Evolutionary conservation across 768 basidiomycete genomes (phyloP), one percentile per base, ranked within the genome.

Genomic region (Tricholoma terreum): DNA sequence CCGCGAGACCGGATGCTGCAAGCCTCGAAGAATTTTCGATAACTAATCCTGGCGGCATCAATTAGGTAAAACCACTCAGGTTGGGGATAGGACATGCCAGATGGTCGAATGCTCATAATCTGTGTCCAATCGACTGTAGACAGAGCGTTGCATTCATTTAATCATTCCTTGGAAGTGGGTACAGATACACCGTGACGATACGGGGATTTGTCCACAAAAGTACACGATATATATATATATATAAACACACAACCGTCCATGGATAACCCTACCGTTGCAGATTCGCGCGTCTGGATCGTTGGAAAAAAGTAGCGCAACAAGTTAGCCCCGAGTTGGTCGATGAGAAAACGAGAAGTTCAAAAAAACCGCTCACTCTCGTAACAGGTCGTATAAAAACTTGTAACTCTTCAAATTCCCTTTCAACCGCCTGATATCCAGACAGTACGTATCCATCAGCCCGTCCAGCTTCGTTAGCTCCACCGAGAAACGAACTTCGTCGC

Each of bases 401-500:
- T 92, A 97, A 67, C 88, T 89, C 70, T 86, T 80, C 63, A 94
- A 72, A 67, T 88, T 89, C 10, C 95, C 95, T 72, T 90, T 92
- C 69, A 96, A 69, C 54, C 95, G 78, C 60, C 94, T 81, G 65
- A 97, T 88, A 70, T 97, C 94, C 51, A 98, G 77, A 70, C 87
- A 87, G 67, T 90, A 94, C 31, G 92, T 90, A 58, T 86, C 88
- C 57, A 86, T 85, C 56, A 98, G 78, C 55, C 90, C 85, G 63
- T 87, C 86, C 57, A 98, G 77, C 61, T 86, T 79, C 19, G 95
- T 97, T 40, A 98, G 75, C 76, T 98, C 96, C 57, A 97, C 86
- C 4, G 87, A 90, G 75, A 98, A 96, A 56, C 90, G 85, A 56
- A 98, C 91, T 79, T 98, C 95, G 64, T 91, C 95, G 34, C 88